Evolutionary conservation across 169 alveolate genomes (phyloP), one percentile per base, ranked within the genome.

Genomic region (Blepharisma undulans): DNA sequence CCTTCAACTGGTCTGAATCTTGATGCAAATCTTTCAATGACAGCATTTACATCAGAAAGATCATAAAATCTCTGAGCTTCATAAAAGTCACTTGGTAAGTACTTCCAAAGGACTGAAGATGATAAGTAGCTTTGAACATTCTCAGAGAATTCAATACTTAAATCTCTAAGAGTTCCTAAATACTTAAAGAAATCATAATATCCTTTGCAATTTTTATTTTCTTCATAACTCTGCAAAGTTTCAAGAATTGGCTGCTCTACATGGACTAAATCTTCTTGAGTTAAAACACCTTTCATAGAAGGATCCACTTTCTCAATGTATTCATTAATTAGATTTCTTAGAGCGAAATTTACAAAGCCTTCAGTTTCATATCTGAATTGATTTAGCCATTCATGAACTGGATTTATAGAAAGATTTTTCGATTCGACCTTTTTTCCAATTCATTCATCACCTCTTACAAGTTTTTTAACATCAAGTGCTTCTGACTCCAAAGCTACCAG

Each of bases 361-460:
- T 79, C 87, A 79, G 87, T 79, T 33, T 86, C 76, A 36, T 27
- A 8, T 10, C 36, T 36, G 84, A 86, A 86, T 21, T n/a, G 48
- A 8, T 36, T 27, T n/a, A 86, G 29, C 85, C 91, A 86, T 59
- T 66, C 91, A 22, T 61, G 34, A 71, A 86, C 72, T 22, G 81
- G 76, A 19, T 27, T 86, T 27, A 16, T 71, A 21, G 59, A 12
- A 4, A 66, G n/a, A 21, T 86, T 25, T 19, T 3, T 27, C 14
- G n/a, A 22, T 18, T 21, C 84, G 29, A 22, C 33, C 33, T 25
- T 72, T 29, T 72, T 86, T 10, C 32, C 84, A 21, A 86, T n/a
- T 85, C 91, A 86, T 21, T 66, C 34, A 19, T 60, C 84, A 72
- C 84, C 91, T 14, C 71, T 22, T 19, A 27, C 29, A 21, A 86